Percentiles rank a stretch among this genome's conserved stretches.
phyloP scores from a whole-genome alignment of 2,329 filamentous ascomycete genomes.

The Fulvia fulva region DNA sequence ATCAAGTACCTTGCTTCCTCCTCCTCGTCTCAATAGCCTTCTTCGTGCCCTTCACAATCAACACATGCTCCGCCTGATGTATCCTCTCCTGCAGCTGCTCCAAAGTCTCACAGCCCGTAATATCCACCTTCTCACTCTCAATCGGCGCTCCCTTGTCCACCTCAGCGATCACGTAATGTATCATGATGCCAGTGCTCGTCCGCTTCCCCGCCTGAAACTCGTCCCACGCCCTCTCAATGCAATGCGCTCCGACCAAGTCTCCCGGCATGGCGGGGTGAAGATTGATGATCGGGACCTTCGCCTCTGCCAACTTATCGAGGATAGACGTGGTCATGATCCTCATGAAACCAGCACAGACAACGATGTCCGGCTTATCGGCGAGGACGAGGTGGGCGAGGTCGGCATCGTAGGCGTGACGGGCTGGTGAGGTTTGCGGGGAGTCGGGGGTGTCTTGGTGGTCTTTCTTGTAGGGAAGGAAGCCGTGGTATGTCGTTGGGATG shows the following conservation, averaged over 20 bases:
- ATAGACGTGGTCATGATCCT: conserved; percentile 71
- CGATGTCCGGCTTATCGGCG: conserved; percentile 62
- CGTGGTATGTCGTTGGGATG: conserved; percentile 77
- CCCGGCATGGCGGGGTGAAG: conserved; percentile 73
- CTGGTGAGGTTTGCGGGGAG: conserved; percentile 38
- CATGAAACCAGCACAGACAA: conserved; percentile 86
- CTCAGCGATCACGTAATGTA: conserved; percentile 71
- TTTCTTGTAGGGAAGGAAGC: conserved; percentile 72
- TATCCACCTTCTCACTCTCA: conserved; percentile 64
- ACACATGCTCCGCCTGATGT: conserved; percentile 69
- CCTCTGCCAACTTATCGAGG: conserved; percentile 61
- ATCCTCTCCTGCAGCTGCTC: conserved; percentile 67
- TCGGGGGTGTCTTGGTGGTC: conserved; percentile 54
- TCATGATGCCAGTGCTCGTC: conserved; percentile 75
- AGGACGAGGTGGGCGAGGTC: conserved; percentile 68
- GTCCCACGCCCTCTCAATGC: conserved; percentile 72
- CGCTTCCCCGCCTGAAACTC: conserved; percentile 67
- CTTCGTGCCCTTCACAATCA: conserved; percentile 72
- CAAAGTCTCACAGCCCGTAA: conserved; percentile 56
- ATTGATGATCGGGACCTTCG: conserved; percentile 70
- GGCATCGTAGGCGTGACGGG: conserved; percentile 67
- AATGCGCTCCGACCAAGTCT: conserved; percentile 66
- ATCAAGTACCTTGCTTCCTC: neutral
- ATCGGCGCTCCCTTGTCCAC: conserved; percentile 78
- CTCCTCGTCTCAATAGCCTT: conserved; percentile 40